Conservation (phyloP, 1,284 basidiomycete species). For the Pyrrhoderma noxium region DNA sequence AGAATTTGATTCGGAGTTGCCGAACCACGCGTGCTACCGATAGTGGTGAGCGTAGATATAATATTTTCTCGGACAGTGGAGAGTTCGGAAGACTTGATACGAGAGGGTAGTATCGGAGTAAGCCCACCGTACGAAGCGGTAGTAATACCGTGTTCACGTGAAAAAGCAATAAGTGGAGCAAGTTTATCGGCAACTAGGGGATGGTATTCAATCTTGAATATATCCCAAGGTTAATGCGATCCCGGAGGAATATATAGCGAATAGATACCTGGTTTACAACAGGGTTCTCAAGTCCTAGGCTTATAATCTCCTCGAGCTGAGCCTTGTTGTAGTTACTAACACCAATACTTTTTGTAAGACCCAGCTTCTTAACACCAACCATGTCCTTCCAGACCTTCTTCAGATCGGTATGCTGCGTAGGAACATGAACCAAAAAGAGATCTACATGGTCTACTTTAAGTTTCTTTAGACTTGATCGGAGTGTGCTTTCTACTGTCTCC, state of each 20-base stretch:
- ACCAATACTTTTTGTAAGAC: conserved; percentile 71
- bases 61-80: conserved; percentile 38
- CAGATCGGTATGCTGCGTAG: conserved; percentile 35
- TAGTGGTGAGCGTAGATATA: conserved; percentile 37
- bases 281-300: conserved; percentile 52
- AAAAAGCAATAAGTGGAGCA: conserved; percentile 46
- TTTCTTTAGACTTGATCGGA: conserved; percentile 50
- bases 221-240: background rate
- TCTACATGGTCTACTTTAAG: conserved; percentile 67
- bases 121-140: conserved; percentile 63
- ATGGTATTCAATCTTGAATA: conserved; percentile 66
- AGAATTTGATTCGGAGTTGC: conserved; percentile 51
- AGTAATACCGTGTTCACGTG: conserved; percentile 55
- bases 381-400: conserved; percentile 62
- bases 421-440: conserved; percentile 70
- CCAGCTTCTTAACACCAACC: conserved; percentile 60
- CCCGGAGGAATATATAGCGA: background rate
- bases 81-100: conserved; percentile 47
- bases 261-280: conserved; percentile 68
- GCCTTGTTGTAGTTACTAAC: conserved; percentile 76
- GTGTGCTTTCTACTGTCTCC: conserved; percentile 41
- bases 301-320: conserved; percentile 58
- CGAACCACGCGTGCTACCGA: conserved; percentile 19
- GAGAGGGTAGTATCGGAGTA: conserved; percentile 48
- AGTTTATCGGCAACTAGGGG: conserved; percentile 65